These are phyloP conservation scores for Alternaria longipes DNA, from an alignment of 2,329 filamentous ascomycete genomes.

Conservation along the genomic window DNA sequence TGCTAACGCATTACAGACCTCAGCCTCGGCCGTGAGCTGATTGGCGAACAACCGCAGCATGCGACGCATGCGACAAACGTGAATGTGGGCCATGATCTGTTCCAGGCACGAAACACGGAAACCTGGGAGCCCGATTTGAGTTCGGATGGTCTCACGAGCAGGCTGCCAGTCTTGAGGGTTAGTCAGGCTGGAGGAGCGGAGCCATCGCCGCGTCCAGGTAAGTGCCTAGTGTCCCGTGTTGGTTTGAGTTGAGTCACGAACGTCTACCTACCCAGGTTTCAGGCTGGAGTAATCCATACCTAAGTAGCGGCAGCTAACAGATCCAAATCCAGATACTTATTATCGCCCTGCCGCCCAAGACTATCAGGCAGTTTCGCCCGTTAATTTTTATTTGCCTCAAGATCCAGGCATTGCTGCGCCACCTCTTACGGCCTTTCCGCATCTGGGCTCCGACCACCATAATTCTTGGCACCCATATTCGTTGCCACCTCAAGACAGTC, in stretches of 20 bases:
- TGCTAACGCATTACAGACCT: slow-evolving; percentile 38
- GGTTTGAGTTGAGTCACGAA: slow-evolving; percentile 41
- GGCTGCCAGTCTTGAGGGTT: slow-evolving; percentile 31
- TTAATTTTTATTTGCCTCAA: slow-evolving; percentile 41
- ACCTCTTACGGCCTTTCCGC: slow-evolving; percentile 40
- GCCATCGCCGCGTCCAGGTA: slow-evolving; percentile 32
- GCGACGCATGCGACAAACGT: slow-evolving; percentile 33
- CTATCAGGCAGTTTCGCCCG: slow-evolving; percentile 29
- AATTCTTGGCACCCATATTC: slow-evolving; percentile 40
- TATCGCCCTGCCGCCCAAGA: slow-evolving; percentile 34
- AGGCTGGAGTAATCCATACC: slow-evolving; percentile 30
- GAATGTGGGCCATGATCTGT: slow-evolving; percentile 32
- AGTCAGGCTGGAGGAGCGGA: slow-evolving; percentile 25
- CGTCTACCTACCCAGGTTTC: slow-evolving; percentile 33
- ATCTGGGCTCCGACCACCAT: slow-evolving; percentile 37
- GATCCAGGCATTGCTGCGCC: slow-evolving; percentile 39
- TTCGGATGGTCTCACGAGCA: slow-evolving; percentile 14
- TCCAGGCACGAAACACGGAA: slow-evolving; percentile 46
- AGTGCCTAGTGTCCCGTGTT: slow-evolving; percentile 23
- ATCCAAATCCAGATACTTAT: slow-evolving; percentile 44
- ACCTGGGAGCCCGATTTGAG: slow-evolving; percentile 35
- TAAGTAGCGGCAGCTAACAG: slow-evolving; percentile 22
- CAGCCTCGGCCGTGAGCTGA: slow-evolving; percentile 42
- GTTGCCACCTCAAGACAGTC: slow-evolving; percentile 35
- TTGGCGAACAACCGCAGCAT: slow-evolving; percentile 40